Percentiles rank a stretch among this genome's conserved stretches.
phyloP scores from a whole-genome alignment of 768 basidiomycete genomes.

The Tulasnella sp. region DNA sequence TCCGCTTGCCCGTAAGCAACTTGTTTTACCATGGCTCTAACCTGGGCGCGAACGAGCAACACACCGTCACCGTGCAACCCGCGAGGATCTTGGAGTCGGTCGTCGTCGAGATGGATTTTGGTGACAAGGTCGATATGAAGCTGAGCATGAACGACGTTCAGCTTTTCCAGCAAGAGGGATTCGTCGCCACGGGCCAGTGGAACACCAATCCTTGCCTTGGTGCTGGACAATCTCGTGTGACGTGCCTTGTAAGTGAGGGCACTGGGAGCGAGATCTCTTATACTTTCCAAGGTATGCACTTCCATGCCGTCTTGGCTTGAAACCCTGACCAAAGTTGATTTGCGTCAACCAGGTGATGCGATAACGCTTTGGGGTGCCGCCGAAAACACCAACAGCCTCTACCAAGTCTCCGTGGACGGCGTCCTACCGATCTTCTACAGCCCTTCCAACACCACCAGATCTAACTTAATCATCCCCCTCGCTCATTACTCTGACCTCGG shows the following conservation, averaged over 20 bases:
- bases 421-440: background rate
- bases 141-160: constrained; percentile 10
- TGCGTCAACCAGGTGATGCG: constrained; percentile 38
- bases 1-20: background rate
- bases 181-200: background rate
- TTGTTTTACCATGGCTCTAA: background rate
- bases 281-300: background rate
- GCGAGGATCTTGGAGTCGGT: constrained; percentile 4
- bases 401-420: constrained; percentile 19
- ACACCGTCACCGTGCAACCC: constrained; percentile 3
- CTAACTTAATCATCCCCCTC: background rate
- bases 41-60: background rate
- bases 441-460: background rate
- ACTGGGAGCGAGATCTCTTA: constrained; percentile 1
- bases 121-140: background rate
- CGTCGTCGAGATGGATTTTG: constrained; percentile 7
- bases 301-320: background rate
- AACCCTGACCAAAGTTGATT: background rate
- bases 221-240: background rate
- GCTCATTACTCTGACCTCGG: constrained; percentile 19
- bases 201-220: background rate
- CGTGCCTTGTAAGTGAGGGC: constrained; percentile 1
- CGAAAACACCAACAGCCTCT: background rate
- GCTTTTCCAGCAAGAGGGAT: background rate
- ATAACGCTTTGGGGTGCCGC: constrained; percentile 15